phyloP scores from a whole-genome alignment of 2,329 filamentous ascomycete genomes.

The Aureobasidium sp. region DNA sequence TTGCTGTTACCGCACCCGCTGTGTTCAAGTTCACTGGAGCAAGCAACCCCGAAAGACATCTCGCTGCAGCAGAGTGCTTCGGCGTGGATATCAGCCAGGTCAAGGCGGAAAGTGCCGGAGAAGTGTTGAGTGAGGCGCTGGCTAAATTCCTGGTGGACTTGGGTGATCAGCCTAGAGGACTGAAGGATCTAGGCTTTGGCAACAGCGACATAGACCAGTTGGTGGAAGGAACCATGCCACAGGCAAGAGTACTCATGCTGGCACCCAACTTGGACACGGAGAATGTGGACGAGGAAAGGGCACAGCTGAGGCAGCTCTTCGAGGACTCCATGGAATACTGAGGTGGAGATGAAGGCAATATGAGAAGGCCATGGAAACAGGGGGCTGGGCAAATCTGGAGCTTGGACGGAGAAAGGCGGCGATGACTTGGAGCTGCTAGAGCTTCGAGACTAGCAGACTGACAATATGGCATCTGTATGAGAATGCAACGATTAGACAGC shows the following conservation, averaged over 20 bases:
- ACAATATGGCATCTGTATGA: background rate
- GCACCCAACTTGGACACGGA: constrained; percentile 76
- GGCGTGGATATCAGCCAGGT: constrained; percentile 91
- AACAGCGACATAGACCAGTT: constrained; percentile 79
- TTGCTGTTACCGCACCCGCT: constrained; percentile 92
- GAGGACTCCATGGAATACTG: constrained; percentile 52
- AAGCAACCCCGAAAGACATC: constrained; percentile 92
- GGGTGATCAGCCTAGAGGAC: constrained; percentile 89
- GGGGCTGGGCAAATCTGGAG: constrained; percentile 4
- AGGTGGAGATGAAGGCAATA: background rate
- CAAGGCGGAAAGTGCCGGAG: constrained; percentile 89
- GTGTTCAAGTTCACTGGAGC: constrained; percentile 95
- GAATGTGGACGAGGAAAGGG: constrained; percentile 52
- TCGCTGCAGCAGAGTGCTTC: constrained; percentile 90
- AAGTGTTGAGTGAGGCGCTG: constrained; percentile 86
- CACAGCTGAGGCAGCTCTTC: constrained; percentile 53
- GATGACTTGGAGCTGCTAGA: background rate
- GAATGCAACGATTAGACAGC: background rate
- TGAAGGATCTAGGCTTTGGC: constrained; percentile 86
- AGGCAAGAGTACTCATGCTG: constrained; percentile 89
- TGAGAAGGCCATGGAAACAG: constrained; percentile 6
- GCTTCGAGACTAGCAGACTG: background rate
- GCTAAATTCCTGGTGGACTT: constrained; percentile 82
- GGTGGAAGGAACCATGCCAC: constrained; percentile 95
- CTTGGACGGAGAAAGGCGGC: background rate